These are phyloP conservation scores for Acanthamoeba healyi DNA, from an alignment of 208 protist species.

Conservation along the genomic window DNA sequence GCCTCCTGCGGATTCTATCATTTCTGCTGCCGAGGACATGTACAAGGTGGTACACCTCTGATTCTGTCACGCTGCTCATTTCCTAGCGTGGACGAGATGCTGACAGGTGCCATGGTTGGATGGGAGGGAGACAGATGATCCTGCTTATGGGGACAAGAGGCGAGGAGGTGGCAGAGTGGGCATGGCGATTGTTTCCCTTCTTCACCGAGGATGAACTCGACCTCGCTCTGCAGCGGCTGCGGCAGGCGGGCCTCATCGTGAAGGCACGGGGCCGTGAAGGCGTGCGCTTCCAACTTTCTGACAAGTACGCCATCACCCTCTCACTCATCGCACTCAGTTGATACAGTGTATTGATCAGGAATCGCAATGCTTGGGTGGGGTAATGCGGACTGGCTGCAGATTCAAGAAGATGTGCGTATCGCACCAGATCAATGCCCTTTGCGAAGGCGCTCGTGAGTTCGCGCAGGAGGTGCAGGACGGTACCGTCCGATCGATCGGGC, in stretches of 20 bases:
- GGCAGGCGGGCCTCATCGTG: conserved; percentile 13
- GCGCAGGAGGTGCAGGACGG: background rate
- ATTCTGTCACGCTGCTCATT: background rate
- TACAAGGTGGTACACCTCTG: background rate
- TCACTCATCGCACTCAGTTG: background rate
- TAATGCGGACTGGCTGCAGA: background rate
- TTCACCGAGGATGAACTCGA: conserved; percentile 37
- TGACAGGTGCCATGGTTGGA: background rate
- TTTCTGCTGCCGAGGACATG: background rate
- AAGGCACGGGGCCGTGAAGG: background rate
- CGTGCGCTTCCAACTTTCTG: conserved; percentile 43
- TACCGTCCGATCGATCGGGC: background rate
- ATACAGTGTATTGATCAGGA: background rate
- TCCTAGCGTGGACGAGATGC: too few species aligned
- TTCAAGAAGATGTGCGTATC: conserved; percentile 14
- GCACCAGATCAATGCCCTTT: background rate
- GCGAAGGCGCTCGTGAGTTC: background rate
- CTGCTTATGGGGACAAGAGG: background rate
- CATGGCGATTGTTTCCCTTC: conserved; percentile 15
- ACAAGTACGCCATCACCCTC: background rate
- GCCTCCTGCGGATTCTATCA: background rate
- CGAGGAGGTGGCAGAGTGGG: background rate
- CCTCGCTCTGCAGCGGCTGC: background rate
- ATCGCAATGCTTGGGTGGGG: background rate
- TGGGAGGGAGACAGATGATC: conserved; percentile 47